These are phyloP conservation scores for Trichothecium sympodiale DNA, from an alignment of 2,329 filamentous ascomycete genomes.

Conservation along the genomic window DNA sequence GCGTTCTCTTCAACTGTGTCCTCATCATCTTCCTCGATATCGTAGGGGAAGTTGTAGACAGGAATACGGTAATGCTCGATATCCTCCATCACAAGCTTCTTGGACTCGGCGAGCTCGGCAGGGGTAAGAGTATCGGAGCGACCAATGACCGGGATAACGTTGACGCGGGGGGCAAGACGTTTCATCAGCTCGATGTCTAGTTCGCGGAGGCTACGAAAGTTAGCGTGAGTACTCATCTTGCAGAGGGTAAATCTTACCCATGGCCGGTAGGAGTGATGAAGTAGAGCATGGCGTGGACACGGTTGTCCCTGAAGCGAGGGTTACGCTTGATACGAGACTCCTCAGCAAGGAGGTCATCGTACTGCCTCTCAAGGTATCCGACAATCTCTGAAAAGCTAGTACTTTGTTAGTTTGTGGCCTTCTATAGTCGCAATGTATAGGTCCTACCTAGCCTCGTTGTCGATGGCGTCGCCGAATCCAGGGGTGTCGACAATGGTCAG, in stretches of 20 bases:
- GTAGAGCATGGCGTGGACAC: slow-evolving; percentile 95
- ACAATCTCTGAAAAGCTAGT: slow-evolving; percentile 90
- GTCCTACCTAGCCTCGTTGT: slow-evolving; percentile 87
- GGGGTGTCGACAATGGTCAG: slow-evolving; percentile 98
- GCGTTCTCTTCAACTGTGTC: slow-evolving; percentile 99
- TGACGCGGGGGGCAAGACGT: slow-evolving; percentile 93
- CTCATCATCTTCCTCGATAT: slow-evolving; percentile 98
- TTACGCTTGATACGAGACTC: slow-evolving; percentile 99
- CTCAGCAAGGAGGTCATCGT: slow-evolving; percentile 97
- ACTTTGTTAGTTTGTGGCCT: neutral
- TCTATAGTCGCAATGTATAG: neutral
- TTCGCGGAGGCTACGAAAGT: slow-evolving; percentile 67
- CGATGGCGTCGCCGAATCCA: slow-evolving; percentile 96
- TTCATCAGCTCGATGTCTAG: slow-evolving; percentile 99
- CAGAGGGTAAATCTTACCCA: slow-evolving; percentile 44
- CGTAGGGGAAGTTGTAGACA: slow-evolving; percentile 99
- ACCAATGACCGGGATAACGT: slow-evolving; percentile 97
- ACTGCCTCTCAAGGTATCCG: slow-evolving; percentile 96
- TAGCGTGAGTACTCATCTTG: neutral
- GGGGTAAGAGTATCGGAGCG: slow-evolving; percentile 97
- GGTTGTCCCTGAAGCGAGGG: slow-evolving; percentile 97
- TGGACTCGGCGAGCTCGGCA: slow-evolving; percentile 92
- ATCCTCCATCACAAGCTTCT: slow-evolving; percentile 99
- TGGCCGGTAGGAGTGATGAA: slow-evolving; percentile 98
- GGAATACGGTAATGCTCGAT: slow-evolving; percentile 99